Conservation (phyloP, 2,329 filamentous ascomycete genomes). For the Fusarium armeniacum region DNA sequence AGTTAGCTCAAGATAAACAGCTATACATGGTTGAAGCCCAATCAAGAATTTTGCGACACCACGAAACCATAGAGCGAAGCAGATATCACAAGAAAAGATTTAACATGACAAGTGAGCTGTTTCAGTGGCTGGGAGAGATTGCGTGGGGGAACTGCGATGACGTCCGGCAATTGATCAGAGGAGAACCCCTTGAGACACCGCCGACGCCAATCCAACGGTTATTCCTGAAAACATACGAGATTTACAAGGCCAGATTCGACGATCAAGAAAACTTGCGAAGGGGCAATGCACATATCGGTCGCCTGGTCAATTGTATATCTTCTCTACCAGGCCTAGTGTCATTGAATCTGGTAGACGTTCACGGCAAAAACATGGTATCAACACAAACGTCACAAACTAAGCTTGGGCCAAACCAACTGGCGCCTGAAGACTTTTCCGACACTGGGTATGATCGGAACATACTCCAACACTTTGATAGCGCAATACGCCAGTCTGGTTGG, state of each 20-base stretch:
- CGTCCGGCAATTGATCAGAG: not conserved
- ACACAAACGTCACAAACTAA: not conserved
- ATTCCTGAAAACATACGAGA: not conserved
- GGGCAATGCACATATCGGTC: slow-evolving; percentile 4
- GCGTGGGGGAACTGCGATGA: not conserved
- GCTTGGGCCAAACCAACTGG: not conserved
- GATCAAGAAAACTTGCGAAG: slow-evolving; percentile 7
- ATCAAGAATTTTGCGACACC: slow-evolving; percentile 3
- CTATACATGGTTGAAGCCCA: slow-evolving; percentile 6
- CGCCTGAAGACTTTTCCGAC: not conserved
- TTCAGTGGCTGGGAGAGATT: not conserved
- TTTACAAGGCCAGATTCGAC: not conserved
- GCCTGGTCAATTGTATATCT: not conserved
- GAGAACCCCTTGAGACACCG: not conserved
- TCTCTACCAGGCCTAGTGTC: not conserved
- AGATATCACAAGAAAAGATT: not conserved
- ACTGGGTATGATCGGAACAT: not conserved
- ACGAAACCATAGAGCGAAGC: slow-evolving; percentile 1
- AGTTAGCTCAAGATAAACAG: not conserved
- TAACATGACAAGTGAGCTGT: not conserved
- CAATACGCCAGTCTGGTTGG: slow-evolving; percentile 5
- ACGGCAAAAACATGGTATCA: not conserved
- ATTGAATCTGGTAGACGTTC: not conserved
- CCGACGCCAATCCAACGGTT: slow-evolving; percentile 10
- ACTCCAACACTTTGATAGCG: slow-evolving; percentile 1